Evolutionary conservation across 176 grass and related monocot genomes (phyloP).

Genomic region (Oryza brachyantha): DNA sequence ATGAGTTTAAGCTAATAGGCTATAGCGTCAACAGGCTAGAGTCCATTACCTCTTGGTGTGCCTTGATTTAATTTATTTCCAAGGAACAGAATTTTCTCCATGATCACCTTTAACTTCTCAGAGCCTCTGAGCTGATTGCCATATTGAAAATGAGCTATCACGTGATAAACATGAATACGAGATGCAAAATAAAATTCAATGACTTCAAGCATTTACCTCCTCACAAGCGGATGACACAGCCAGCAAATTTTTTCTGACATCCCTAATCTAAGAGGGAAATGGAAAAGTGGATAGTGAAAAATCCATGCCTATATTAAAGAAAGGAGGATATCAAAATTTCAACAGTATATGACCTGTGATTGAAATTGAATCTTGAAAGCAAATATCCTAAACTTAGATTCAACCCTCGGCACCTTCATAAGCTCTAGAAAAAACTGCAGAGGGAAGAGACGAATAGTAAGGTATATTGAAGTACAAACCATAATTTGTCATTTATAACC

Average conservation of each 20-base stretch:
- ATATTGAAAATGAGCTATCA: slow-evolving; percentile 33
- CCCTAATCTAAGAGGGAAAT: slow-evolving; percentile 68
- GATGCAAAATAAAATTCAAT: slow-evolving; percentile 1
- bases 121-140: slow-evolving; percentile 68
- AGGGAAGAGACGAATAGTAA: background rate
- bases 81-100: slow-evolving; percentile 90
- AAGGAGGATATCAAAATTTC: background rate
- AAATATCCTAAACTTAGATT: slow-evolving; percentile 90
- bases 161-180: slow-evolving; percentile 22
- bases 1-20: background rate
- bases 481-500: slow-evolving; percentile 5
- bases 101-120: slow-evolving; percentile 91
- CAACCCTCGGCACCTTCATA: slow-evolving; percentile 97
- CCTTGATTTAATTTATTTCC: slow-evolving; percentile 96
- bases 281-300: slow-evolving; percentile 31
- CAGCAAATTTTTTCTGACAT: slow-evolving; percentile 79
- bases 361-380: slow-evolving; percentile 95
- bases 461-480: slow-evolving; percentile 21
- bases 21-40: background rate
- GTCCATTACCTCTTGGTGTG: slow-evolving; percentile 77
- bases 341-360: slow-evolving; percentile 60
- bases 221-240: slow-evolving; percentile 74
- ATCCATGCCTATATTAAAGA: slow-evolving; percentile 33
- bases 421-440: slow-evolving; percentile 94
- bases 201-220: slow-evolving; percentile 66